Conservation (phyloP, 116 monocot genomes). For the Thalassia testudinum region DNA sequence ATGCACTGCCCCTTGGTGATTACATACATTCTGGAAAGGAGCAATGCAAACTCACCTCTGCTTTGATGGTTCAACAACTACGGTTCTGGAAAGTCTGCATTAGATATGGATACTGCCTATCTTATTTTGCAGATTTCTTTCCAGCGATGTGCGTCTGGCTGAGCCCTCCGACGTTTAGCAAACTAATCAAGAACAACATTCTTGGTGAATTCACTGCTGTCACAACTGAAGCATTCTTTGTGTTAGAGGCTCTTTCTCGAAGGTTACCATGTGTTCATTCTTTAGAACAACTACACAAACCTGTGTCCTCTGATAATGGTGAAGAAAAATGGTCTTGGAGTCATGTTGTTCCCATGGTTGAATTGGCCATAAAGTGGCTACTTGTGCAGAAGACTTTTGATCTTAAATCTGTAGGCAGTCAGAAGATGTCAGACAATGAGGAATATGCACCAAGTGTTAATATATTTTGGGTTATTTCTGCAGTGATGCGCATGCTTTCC, state of each 20-base stretch:
- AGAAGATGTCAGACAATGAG: slow-evolving; percentile 1
- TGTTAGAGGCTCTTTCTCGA: slow-evolving; percentile 50
- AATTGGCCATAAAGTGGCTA: slow-evolving; percentile 68
- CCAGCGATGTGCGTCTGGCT: slow-evolving; percentile 65
- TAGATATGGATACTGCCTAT: slow-evolving; percentile 63
- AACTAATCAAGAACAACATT: slow-evolving; percentile 36
- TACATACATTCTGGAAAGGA: slow-evolving; percentile 65
- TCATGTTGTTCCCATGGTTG: slow-evolving; percentile 70
- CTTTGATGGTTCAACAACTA: slow-evolving; percentile 66
- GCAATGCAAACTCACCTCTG: slow-evolving; percentile 39
- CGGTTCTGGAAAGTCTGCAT: slow-evolving; percentile 89
- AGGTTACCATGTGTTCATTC: slow-evolving; percentile 75
- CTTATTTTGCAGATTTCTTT: slow-evolving; percentile 71
- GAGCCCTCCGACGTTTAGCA: slow-evolving; percentile 41
- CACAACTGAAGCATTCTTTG: slow-evolving; percentile 55
- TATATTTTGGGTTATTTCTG: slow-evolving; percentile 64
- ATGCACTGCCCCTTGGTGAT: slow-evolving; percentile 37
- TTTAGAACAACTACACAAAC: slow-evolving; percentile 24
- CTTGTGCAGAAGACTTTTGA: slow-evolving; percentile 28
- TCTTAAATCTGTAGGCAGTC: slow-evolving; percentile 16
- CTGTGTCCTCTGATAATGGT: slow-evolving; percentile 10
- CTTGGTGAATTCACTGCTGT: slow-evolving; percentile 62
- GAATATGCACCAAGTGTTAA: slow-evolving; percentile 8
- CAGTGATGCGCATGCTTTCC: slow-evolving; percentile 63
- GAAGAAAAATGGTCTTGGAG: slow-evolving; percentile 77